phyloP scores from a whole-genome alignment of 805 yeast species.

The Metschnikowia matae region DNA sequence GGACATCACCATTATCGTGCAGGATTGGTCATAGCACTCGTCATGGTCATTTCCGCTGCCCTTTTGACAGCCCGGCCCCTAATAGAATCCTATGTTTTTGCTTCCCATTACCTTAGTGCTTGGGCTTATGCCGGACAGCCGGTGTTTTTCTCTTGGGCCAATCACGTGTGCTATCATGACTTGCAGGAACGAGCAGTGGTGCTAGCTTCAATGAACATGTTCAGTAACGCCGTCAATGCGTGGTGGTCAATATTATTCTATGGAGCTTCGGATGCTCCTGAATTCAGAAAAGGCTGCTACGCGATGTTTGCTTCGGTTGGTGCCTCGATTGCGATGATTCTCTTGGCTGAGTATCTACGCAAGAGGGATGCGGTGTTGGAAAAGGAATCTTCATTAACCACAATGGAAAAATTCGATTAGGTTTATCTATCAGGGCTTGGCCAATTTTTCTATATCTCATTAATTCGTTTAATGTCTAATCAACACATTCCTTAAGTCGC shows the following conservation, averaged over 20 bases:
- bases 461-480: no score
- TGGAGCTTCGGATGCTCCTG: slow-evolving; percentile 49
- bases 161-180: slow-evolving; percentile 54
- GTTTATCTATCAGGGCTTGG: no score
- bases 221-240: slow-evolving; percentile 57
- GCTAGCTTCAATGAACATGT: slow-evolving; percentile 63
- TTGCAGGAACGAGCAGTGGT: slow-evolving; percentile 61
- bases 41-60: slow-evolving; percentile 45
- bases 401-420: background rate
- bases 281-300: slow-evolving; percentile 49
- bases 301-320: slow-evolving; percentile 54
- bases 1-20: slow-evolving; percentile 44
- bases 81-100: slow-evolving; percentile 36
- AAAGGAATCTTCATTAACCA: background rate
- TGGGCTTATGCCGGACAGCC: slow-evolving; percentile 58
- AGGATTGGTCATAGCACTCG: slow-evolving; percentile 40
- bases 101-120: slow-evolving; percentile 55
- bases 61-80: slow-evolving; percentile 43
- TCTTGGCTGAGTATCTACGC: slow-evolving; percentile 42
- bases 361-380: background rate
- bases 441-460: no score
- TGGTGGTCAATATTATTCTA: slow-evolving; percentile 60
- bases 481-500: no score
- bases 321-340: slow-evolving; percentile 38
- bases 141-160: slow-evolving; percentile 61